Percentiles rank a stretch among this genome's conserved stretches.
Evolutionary conservation across 2,329 filamentous ascomycete genomes (phyloP).

Genomic region (Talaromyces rugulosus): DNA sequence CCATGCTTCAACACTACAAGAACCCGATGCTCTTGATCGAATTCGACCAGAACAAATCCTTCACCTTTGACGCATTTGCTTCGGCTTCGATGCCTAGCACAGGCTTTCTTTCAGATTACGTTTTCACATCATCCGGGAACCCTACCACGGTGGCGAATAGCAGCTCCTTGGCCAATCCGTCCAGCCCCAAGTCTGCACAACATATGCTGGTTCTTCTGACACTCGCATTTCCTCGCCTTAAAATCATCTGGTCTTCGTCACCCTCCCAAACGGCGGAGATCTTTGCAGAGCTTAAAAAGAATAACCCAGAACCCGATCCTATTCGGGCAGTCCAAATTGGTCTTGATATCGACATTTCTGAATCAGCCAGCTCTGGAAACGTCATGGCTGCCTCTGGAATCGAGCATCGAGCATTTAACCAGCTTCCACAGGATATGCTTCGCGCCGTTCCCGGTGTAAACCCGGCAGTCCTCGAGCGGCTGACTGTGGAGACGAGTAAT

Average conservation of each 20-base stretch:
- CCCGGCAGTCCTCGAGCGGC: slow-evolving; percentile 67
- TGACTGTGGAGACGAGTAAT: slow-evolving; percentile 71
- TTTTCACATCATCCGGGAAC: slow-evolving; percentile 34
- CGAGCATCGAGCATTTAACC: slow-evolving; percentile 67
- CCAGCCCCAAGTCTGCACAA: slow-evolving; percentile 71
- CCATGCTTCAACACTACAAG: slow-evolving; percentile 92
- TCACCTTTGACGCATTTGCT: slow-evolving; percentile 73
- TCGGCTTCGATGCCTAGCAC: slow-evolving; percentile 37
- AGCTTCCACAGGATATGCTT: slow-evolving; percentile 87
- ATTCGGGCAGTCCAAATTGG: slow-evolving; percentile 80
- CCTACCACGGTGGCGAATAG: slow-evolving; percentile 52
- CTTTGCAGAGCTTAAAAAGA: slow-evolving; percentile 87
- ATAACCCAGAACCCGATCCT: slow-evolving; percentile 85
- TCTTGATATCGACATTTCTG: slow-evolving; percentile 54
- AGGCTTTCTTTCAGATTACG: slow-evolving; percentile 52
- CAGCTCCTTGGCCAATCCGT: slow-evolving; percentile 58
- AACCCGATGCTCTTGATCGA: slow-evolving; percentile 90
- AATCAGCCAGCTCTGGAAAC: slow-evolving; percentile 36
- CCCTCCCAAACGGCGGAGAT: slow-evolving; percentile 98
- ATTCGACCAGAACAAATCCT: slow-evolving; percentile 95
- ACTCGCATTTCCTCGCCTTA: slow-evolving; percentile 81
- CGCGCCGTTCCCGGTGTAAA: slow-evolving; percentile 78
- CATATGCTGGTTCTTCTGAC: slow-evolving; percentile 89
- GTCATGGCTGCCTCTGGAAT: slow-evolving; percentile 53
- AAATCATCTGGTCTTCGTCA: slow-evolving; percentile 88